Percentiles rank a stretch among this genome's conserved stretches.
phyloP scores from a whole-genome alignment of 1,284 basidiomycete genomes.

The Psilocybe mexicana region DNA sequence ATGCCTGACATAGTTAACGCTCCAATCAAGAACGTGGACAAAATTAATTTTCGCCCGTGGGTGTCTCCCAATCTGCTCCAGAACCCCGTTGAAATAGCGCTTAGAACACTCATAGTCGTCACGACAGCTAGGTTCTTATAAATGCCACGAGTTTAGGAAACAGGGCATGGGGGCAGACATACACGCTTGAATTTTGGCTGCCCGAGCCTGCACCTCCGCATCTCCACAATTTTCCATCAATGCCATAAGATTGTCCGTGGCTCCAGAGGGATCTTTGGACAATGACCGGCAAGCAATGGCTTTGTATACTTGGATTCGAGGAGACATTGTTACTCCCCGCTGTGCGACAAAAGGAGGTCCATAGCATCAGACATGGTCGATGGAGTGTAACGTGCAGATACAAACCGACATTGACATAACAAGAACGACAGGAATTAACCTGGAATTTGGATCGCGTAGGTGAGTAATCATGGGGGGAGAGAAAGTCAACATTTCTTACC shows the following conservation, averaged over 20 bases:
- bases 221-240: slow-evolving; percentile 31
- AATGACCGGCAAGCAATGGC: slow-evolving; percentile 43
- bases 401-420: slow-evolving; percentile 46
- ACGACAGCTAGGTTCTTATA: slow-evolving; percentile 37
- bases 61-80: slow-evolving; percentile 50
- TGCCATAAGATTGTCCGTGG: slow-evolving; percentile 14
- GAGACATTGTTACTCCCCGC: slow-evolving; percentile 50
- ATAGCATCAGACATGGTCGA: not conserved
- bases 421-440: slow-evolving; percentile 46
- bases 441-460: slow-evolving; percentile 15
- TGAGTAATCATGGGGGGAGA: not conserved
- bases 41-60: slow-evolving; percentile 46
- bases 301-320: slow-evolving; percentile 48
- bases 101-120: slow-evolving; percentile 49
- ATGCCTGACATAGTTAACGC: slow-evolving; percentile 43
- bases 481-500: slow-evolving; percentile 14
- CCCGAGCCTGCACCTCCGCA: slow-evolving; percentile 40
- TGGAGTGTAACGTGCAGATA: slow-evolving; percentile 6
- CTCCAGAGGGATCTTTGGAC: slow-evolving; percentile 25
- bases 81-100: slow-evolving; percentile 51
- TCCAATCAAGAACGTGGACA: slow-evolving; percentile 43
- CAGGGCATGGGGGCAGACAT: slow-evolving; percentile 6
- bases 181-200: slow-evolving; percentile 48
- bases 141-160: not conserved
- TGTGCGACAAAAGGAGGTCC: slow-evolving; percentile 13